Evolutionary conservation across 176 grass and related monocot species (phyloP), one percentile per base, ranked within the genome.

Genomic region (Cenchrus americanus): DNA sequence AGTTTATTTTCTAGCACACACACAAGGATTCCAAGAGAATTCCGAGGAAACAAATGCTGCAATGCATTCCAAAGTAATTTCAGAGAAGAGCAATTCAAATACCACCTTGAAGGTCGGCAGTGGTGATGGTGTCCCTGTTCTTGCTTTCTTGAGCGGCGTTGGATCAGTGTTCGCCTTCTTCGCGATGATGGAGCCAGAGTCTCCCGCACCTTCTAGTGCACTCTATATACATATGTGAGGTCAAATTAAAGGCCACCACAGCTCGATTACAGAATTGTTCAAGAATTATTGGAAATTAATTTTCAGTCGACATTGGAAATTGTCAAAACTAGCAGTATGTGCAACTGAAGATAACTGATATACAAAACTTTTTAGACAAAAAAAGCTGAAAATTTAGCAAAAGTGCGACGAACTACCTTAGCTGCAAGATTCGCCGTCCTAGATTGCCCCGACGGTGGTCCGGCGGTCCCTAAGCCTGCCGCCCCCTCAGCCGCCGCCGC

Each of bases 71-170:
- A 61, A 24, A 61, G 58, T 24, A 23, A 24, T 61, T 61, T 61
- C 58, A 61, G 9, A 61, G n/a, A 61, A 11, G 3, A 61, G 5
- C 21, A 42, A 5, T 30, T 17, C 6, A 49, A 57, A 14, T 76
- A 1, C 18, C 43, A 94, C 96, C 91, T 95, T 98, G 72, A 98
- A 96, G 73, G 89, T 90, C 34, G 93, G 89, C 83, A 87, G 83
- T 37, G 89, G 70, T 30, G 92, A 88, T 63, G 87, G 82, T 85
- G 89, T 87, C 66, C 88, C 89, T 24, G 84, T 89, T 87, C 89
- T 98, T 1, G 89, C 70, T 52, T 92, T 98, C 87, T 96, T 98
- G 66, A 91, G 57, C 17, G 83, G 50, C 23, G 87, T 76, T 43
- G 73, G 73, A 19, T 63, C 57, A 7, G 10, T 19, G 21, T 49